Evolutionary conservation across 495 filamentous ascomycete genomes (phyloP).

Genomic region (Neurospora africana): DNA sequence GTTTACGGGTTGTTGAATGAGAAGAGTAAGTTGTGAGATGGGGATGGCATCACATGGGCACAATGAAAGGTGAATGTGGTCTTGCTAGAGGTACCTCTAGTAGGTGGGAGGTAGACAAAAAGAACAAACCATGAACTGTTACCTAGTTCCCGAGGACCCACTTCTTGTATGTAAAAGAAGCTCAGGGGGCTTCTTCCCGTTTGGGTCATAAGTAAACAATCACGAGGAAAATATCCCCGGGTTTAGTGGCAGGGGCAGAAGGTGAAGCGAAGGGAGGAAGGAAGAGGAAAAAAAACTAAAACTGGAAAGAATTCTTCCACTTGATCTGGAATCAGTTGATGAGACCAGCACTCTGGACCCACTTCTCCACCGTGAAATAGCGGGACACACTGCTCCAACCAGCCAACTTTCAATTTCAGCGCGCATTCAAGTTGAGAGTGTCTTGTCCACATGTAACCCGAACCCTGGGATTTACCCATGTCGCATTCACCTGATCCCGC

Average conservation of each 20-base stretch:
- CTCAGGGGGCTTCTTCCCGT: background rate
- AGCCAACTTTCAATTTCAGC: background rate
- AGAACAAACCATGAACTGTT: background rate
- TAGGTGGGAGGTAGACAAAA: background rate
- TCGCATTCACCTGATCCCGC: no score
- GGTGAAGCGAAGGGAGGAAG: background rate
- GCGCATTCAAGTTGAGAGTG: background rate
- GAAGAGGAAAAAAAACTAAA: background rate
- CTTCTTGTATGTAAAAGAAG: background rate
- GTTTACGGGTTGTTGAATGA: background rate
- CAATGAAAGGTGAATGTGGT: background rate
- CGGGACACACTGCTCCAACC: background rate
- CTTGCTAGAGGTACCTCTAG: background rate
- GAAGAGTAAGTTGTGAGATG: conserved; percentile 1
- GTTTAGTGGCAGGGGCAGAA: background rate
- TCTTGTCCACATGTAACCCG: background rate
- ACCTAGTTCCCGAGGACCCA: background rate
- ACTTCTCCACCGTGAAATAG: background rate
- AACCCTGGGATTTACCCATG: no score
- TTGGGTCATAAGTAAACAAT: background rate
- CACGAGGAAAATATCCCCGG: background rate
- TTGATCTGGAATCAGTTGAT: no score
- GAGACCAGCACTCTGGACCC: background rate
- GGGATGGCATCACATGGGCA: background rate
- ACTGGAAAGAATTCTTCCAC: no score